These are phyloP conservation scores for Spencermartinsiella ligniputridi DNA, from an alignment of 1,139 yeast genomes.

Conservation along the genomic window DNA sequence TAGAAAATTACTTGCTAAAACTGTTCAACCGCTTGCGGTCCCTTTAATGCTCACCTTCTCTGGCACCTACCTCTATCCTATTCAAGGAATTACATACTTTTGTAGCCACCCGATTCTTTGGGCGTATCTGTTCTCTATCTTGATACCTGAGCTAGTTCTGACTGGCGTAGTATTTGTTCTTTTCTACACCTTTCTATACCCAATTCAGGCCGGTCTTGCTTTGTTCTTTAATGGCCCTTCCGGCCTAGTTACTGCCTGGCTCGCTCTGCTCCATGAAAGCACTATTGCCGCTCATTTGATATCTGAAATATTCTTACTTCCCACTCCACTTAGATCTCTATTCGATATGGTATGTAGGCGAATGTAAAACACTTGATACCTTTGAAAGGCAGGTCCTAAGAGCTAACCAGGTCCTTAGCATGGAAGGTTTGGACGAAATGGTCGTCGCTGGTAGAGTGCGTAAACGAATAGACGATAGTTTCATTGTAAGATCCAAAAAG, in stretches of 20 bases:
- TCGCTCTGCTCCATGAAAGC: constrained; percentile 50
- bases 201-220: constrained; percentile 45
- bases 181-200: constrained; percentile 43
- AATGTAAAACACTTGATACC: not conserved
- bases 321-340: constrained; percentile 49
- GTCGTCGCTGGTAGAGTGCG: constrained; percentile 45
- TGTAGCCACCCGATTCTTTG: constrained; percentile 44
- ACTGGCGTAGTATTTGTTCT: constrained; percentile 41
- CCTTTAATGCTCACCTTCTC: constrained; percentile 29
- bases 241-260: constrained; percentile 51
- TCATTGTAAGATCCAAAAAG: constrained; percentile 19
- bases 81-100: constrained; percentile 46
- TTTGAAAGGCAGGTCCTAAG: no score
- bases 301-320: constrained; percentile 49
- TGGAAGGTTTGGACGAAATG: constrained; percentile 47
- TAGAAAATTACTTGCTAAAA: constrained; percentile 9
- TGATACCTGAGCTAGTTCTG: constrained; percentile 50
- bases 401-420: constrained; percentile 36
- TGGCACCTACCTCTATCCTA: constrained; percentile 29
- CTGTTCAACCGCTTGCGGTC: constrained; percentile 21
- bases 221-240: constrained; percentile 51
- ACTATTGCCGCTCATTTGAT: constrained; percentile 48
- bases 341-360: constrained; percentile 45
- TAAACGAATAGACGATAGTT: constrained; percentile 34
- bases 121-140: constrained; percentile 46